A percentile compares a stretch with the other conserved stretches of the same genome.
Evolutionary conservation across 345 rosid genomes (phyloP).

Genomic region (Acer negundo): DNA sequence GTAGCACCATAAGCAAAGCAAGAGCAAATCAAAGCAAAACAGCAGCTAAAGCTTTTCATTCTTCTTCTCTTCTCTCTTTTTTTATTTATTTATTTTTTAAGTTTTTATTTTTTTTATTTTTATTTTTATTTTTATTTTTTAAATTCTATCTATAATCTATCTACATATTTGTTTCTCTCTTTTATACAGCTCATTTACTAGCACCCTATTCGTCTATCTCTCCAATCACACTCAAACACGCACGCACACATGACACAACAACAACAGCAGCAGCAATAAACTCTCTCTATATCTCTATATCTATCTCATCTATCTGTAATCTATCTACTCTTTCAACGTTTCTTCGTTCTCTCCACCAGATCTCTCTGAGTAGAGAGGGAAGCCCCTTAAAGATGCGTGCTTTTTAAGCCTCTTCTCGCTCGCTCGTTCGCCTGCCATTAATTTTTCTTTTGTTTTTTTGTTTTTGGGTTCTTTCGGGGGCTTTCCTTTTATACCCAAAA

Average conservation of each 20-base stretch:
- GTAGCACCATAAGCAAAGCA: constrained; percentile 14
- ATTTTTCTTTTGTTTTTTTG: background rate
- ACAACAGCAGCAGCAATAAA: constrained; percentile 19
- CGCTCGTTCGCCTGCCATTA: constrained; percentile 18
- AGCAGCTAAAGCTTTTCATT: no score
- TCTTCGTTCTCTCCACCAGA: constrained; percentile 42
- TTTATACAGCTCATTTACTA: constrained; percentile 57
- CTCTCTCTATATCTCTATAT: constrained; percentile 17
- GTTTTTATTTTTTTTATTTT: background rate
- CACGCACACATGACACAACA: constrained; percentile 24
- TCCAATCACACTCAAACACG: constrained; percentile 20
- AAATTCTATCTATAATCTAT: constrained; percentile 9
- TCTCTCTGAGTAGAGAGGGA: constrained; percentile 34
- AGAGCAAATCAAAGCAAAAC: background rate
- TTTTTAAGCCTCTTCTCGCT: constrained; percentile 31
- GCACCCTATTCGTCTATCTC: constrained; percentile 15
- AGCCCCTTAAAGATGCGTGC: constrained; percentile 52
- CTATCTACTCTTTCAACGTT: constrained; percentile 29
- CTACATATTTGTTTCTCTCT: constrained; percentile 32
- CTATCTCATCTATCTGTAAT: constrained; percentile 30
- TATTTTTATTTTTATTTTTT: background rate
- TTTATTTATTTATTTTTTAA: no score
- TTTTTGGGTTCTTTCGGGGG: constrained; percentile 18
- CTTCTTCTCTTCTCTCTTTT: background rate
- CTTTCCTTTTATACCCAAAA: constrained; percentile 47